A percentile compares a stretch with the other conserved stretches of the same genome.
These are phyloP conservation scores for Penicillium manginii DNA, from an alignment of 495 filamentous ascomycete genomes.

Conservation along the genomic window DNA sequence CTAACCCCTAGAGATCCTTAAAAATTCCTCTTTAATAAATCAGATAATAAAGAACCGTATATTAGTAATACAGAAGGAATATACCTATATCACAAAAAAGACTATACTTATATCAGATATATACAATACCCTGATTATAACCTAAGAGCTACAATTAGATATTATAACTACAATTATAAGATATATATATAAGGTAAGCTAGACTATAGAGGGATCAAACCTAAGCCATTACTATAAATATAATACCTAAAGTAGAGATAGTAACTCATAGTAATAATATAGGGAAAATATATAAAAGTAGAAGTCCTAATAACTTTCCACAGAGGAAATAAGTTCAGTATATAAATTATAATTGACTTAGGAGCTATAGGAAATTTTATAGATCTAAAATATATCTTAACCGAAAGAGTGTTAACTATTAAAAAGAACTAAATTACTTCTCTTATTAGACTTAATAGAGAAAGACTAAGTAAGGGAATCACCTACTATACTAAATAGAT, in stretches of 20 bases:
- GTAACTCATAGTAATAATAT: not conserved
- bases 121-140: not conserved
- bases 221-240: not conserved
- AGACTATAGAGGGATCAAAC: not conserved
- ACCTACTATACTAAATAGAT: not conserved
- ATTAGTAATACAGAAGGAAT: not conserved
- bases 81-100: not conserved
- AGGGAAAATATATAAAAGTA: not conserved
- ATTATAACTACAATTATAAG: not conserved
- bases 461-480: not conserved
- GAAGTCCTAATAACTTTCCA: not conserved
- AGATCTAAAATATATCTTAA: not conserved
- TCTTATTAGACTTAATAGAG: not conserved
- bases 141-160: not conserved
- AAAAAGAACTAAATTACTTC: not conserved
- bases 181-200: not conserved
- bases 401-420: not conserved
- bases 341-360: not conserved
- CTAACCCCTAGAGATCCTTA: not conserved
- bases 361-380: not conserved
- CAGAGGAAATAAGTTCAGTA: not conserved
- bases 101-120: not conserved
- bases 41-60: not conserved
- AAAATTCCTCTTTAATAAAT: not conserved
- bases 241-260: not conserved